Evolutionary conservation across 495 filamentous ascomycete genomes (phyloP).

Genomic region (Aspergillus ostianus): DNA sequence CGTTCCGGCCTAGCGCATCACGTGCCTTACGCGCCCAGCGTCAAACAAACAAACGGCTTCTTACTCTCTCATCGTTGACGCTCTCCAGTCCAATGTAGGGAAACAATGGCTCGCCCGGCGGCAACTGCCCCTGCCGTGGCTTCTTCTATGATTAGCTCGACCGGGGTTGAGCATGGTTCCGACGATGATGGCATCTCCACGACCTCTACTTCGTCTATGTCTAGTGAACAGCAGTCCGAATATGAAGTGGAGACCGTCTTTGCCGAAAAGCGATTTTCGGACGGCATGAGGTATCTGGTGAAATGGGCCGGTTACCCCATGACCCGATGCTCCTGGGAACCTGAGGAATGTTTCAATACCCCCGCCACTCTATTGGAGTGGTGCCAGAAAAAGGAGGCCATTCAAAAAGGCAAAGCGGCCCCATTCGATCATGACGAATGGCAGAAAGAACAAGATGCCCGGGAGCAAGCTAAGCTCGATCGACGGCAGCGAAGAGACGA

Average conservation of each 20-base stretch:
- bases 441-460: conserved; percentile 28
- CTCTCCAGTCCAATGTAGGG: no score
- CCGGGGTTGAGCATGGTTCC: conserved; percentile 17
- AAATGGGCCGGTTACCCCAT: conserved; percentile 65
- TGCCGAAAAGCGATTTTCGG: conserved; percentile 43
- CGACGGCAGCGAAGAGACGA: conserved; percentile 49
- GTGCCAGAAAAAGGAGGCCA: conserved; percentile 48
- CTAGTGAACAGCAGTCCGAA: conserved; percentile 35
- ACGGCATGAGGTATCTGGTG: conserved; percentile 56
- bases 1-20: conserved; percentile 32
- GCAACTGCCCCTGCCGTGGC: background rate
- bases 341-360: conserved; percentile 49
- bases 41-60: background rate
- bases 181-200: conserved; percentile 62
- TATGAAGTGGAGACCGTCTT: conserved; percentile 48
- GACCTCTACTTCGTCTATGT: conserved; percentile 52
- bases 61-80: background rate
- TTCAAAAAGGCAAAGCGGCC: conserved; percentile 36
- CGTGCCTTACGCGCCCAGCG: conserved; percentile 12
- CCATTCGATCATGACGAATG: conserved; percentile 52
- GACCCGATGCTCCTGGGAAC: conserved; percentile 63
- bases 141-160: background rate
- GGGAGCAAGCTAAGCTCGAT: conserved; percentile 28
- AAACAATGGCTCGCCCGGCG: background rate
- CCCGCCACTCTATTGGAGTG: conserved; percentile 50